Percentiles rank a stretch among this genome's conserved stretches.
phyloP scores from a whole-genome alignment of 805 yeast species.

The Metschnikowia kunwiensis region DNA sequence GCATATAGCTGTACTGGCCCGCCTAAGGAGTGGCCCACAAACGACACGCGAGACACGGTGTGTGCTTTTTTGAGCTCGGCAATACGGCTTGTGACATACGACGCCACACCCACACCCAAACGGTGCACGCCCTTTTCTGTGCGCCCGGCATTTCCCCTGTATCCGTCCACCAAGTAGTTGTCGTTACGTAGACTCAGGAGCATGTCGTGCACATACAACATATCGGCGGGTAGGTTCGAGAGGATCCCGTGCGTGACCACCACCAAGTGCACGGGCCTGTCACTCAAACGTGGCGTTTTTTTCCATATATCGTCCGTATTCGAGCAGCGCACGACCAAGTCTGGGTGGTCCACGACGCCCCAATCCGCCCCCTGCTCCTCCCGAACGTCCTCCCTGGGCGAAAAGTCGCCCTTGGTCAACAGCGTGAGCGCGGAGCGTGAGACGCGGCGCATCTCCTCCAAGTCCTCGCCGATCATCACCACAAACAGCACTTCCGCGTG shows the following conservation, averaged over 20 bases:
- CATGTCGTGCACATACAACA: conserved; percentile 39
- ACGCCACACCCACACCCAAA: conserved; percentile 33
- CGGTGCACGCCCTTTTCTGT: conserved; percentile 41
- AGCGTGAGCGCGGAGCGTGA: conserved; percentile 22
- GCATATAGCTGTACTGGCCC: conserved; percentile 43
- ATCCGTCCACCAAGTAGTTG: conserved; percentile 39
- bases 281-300: conserved; percentile 18
- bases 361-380: conserved; percentile 16
- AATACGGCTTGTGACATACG: conserved; percentile 27
- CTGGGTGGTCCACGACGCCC: conserved; percentile 11
- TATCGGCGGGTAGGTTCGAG: conserved; percentile 44
- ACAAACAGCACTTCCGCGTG: conserved; percentile 32
- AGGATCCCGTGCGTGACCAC: conserved; percentile 45
- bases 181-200: conserved; percentile 24
- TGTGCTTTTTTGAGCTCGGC: conserved; percentile 20
- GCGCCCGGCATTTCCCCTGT: conserved; percentile 37
- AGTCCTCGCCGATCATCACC: conserved; percentile 37
- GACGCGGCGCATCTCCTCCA: conserved; percentile 30
- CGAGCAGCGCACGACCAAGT: conserved; percentile 24
- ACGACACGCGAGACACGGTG: conserved; percentile 31
- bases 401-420: conserved; percentile 17
- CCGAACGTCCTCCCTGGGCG: conserved; percentile 3
- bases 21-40: conserved; percentile 45
- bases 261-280: conserved; percentile 37
- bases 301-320: conserved; percentile 36